phyloP scores from a whole-genome alignment of 2,329 filamentous ascomycete species.

The Thermothelomyces thermophilus region DNA sequence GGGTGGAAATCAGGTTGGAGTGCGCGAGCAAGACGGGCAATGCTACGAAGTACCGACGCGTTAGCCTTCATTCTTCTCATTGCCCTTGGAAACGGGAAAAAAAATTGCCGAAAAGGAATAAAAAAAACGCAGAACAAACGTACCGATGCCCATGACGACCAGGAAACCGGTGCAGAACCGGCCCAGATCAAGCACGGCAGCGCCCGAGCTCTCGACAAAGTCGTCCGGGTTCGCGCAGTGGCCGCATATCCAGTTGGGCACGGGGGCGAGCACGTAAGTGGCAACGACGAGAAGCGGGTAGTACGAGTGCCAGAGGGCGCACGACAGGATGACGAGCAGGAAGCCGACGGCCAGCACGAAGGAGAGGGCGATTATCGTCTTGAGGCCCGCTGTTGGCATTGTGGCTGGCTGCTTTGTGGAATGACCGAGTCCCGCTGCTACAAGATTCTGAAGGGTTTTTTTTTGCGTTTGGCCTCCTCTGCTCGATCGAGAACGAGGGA shows the following conservation, averaged over 20 bases:
- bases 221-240: constrained; percentile 89
- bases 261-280: constrained; percentile 86
- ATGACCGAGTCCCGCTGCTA: no score
- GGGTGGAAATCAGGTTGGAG: constrained; percentile 69
- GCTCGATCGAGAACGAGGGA: no score
- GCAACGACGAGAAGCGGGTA: constrained; percentile 91
- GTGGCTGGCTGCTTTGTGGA: constrained; percentile 28
- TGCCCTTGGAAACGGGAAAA: background rate
- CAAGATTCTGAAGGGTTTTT: no score
- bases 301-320: constrained; percentile 91
- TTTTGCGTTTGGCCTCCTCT: background rate
- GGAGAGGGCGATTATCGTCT: constrained; percentile 97
- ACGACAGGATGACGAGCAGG: constrained; percentile 96
- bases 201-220: constrained; percentile 80
- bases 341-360: constrained; percentile 99
- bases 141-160: constrained; percentile 96
- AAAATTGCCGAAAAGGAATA: background rate
- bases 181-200: constrained; percentile 83
- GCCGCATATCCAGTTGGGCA: constrained; percentile 94
- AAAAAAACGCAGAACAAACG: constrained; percentile 32
- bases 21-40: constrained; percentile 85
- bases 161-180: constrained; percentile 92
- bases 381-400: constrained; percentile 79
- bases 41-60: constrained; percentile 46
- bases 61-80: background rate